Base-by-base conservation (phyloP, 768 basidiomycete species). In the Termitomyces sp. region DNA sequence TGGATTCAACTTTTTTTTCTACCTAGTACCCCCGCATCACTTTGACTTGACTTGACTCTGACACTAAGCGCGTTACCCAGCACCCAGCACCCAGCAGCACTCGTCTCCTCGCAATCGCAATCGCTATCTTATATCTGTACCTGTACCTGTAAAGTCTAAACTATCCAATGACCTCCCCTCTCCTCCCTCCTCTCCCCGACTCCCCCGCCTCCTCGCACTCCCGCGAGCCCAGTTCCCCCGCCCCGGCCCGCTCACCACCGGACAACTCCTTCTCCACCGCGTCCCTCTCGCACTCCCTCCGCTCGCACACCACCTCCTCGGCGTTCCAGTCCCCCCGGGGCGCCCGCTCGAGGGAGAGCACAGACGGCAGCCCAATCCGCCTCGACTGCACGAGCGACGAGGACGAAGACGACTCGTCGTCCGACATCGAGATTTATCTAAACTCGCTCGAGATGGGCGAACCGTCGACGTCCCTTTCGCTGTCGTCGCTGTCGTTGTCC, bases 361-460 rank as follows among this genome's bases (percentile, higher is more conserved):
- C 55, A 12, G 35, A 35, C 8, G 39, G 60, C 60, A 36, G 18
- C 39, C 45, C 52, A 8, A 51, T 65, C 12, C 54, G 58, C 24
- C 58, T 65, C 54, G 64, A 65, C 46, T 59, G 54, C 9, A 60
- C 58, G 1, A 48, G 54, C 13, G 61, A 65, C 49, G 64, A 69
- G 45, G 64, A 67, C 4, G 59, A 65, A 13, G 66, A 67, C 35
- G 61, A 65, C 24, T 62, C 64, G 20, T 67, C 67, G 40, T 65
- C 63, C 16, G 68, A 69, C 28, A 70, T 77, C 42, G 76, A 78
- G 63, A 76, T 77, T 18, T 76, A 75, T 57, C 68, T 78, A 48
- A 69, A 70, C 54, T 68, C 69, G 50, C 70, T 74, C 48, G 71
- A 70, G 24, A 65, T 76, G 61, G 69, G 74, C 59, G 69, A 74